A percentile compares a stretch with the other conserved stretches of the same genome.
phyloP scores from a whole-genome alignment of 2,329 filamentous ascomycete species.

The Monascus ruber region DNA sequence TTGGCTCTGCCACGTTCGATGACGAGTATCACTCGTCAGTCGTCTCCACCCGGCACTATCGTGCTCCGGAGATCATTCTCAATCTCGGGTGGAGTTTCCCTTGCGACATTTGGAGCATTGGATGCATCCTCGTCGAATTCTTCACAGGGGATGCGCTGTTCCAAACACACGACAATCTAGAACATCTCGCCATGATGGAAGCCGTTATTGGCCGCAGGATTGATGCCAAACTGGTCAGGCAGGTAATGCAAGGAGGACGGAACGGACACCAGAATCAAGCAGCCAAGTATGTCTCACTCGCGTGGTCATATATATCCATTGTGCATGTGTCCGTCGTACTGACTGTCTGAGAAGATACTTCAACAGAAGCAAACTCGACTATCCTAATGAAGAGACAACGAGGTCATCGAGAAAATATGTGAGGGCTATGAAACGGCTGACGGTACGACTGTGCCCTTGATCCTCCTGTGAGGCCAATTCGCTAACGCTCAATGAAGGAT shows the following conservation, averaged over 20 bases:
- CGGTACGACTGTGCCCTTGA: constrained; percentile 31
- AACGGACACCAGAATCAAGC: constrained; percentile 41
- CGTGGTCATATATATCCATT: constrained; percentile 8
- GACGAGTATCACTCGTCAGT: constrained; percentile 59
- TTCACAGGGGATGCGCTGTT: constrained; percentile 58
- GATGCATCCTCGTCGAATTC: constrained; percentile 57
- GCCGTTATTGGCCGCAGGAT: constrained; percentile 47
- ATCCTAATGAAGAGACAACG: constrained; percentile 52
- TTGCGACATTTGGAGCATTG: constrained; percentile 60
- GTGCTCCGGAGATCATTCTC: constrained; percentile 56
- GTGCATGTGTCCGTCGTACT: constrained; percentile 9
- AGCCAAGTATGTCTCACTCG: constrained; percentile 38
- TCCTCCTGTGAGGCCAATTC: background rate
- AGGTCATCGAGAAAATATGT: constrained; percentile 56
- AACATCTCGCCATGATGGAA: constrained; percentile 61
- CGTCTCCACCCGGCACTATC: constrained; percentile 55
- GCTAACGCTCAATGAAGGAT: constrained; percentile 36
- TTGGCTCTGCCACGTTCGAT: constrained; percentile 56
- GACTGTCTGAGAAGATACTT: constrained; percentile 39
- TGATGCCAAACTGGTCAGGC: constrained; percentile 43
- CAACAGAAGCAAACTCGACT: constrained; percentile 46
- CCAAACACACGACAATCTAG: constrained; percentile 57
- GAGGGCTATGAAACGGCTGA: constrained; percentile 54
- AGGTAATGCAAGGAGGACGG: constrained; percentile 39
- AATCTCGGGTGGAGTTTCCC: constrained; percentile 58